phyloP scores from a whole-genome alignment of 2,329 filamentous ascomycete species.

The Akanthomyces dipterigenus region DNA sequence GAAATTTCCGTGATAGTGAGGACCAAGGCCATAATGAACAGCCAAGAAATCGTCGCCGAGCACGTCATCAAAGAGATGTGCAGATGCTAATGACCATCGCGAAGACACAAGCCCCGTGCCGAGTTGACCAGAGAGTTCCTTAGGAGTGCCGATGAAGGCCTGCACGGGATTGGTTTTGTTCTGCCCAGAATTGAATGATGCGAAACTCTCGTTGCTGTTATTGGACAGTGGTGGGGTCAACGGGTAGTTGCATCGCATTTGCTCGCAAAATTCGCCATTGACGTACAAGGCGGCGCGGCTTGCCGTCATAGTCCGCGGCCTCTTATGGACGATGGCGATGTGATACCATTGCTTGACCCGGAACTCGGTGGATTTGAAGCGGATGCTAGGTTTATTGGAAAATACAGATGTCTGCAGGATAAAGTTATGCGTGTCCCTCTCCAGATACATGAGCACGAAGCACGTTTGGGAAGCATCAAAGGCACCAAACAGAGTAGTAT shows the following conservation, averaged over 20 bases:
- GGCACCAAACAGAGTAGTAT: constrained; percentile 93
- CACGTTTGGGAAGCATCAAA: constrained; percentile 90
- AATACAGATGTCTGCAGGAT: constrained; percentile 94
- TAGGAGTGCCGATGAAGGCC: constrained; percentile 87
- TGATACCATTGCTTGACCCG: constrained; percentile 83
- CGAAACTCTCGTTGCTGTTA: constrained; percentile 59
- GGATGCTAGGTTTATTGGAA: constrained; percentile 77
- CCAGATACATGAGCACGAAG: constrained; percentile 88
- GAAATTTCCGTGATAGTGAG: constrained; percentile 90
- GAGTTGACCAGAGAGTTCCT: constrained; percentile 71
- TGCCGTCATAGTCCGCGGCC: constrained; percentile 65
- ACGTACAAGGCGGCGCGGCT: constrained; percentile 85
- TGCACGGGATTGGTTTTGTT: constrained; percentile 66
- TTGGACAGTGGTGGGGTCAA: constrained; percentile 61
- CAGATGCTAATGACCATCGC: constrained; percentile 83
- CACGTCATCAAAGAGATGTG: constrained; percentile 79
- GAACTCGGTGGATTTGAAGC: constrained; percentile 82
- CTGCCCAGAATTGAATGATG: constrained; percentile 55
- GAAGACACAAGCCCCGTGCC: constrained; percentile 69
- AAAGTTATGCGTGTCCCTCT: constrained; percentile 87
- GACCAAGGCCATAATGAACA: constrained; percentile 83
- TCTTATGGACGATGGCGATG: constrained; percentile 78
- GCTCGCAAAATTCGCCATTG: constrained; percentile 88
- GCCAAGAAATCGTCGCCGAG: constrained; percentile 88
- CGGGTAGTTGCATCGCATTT: constrained; percentile 84